These are phyloP conservation scores for Cladosporium phlei DNA, from an alignment of 2,329 filamentous ascomycete species.

Conservation along the genomic window DNA sequence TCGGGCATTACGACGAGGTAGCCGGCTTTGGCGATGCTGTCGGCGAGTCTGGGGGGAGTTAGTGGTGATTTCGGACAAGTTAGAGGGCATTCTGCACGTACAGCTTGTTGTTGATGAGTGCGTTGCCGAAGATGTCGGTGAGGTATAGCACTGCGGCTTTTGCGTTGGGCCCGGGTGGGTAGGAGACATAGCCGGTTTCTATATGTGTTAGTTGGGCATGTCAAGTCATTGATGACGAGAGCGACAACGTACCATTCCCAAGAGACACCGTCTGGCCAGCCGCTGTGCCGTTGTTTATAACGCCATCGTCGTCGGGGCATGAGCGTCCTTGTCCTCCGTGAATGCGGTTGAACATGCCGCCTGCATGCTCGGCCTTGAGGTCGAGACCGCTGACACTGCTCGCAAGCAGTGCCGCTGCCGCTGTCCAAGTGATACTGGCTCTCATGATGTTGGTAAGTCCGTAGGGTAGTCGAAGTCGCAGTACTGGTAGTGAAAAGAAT, in stretches of 20 bases:
- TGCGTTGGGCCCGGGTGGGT: conserved; percentile 15
- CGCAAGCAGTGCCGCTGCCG: conserved; percentile 14
- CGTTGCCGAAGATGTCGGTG: conserved; percentile 33
- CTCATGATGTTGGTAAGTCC: conserved; percentile 3
- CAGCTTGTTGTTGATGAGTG: conserved; percentile 31
- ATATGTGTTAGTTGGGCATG: not conserved
- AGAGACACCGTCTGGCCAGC: conserved; percentile 16
- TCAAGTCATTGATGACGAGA: not conserved
- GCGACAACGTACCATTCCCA: conserved; percentile 14
- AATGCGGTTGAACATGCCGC: conserved; percentile 16
- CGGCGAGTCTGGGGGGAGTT: conserved; percentile 26
- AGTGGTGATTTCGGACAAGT: no score
- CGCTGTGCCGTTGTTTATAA: conserved; percentile 18
- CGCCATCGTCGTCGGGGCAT: conserved; percentile 17
- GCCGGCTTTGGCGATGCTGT: conserved; percentile 29
- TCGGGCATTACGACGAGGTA: conserved; percentile 33
- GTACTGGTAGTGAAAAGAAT: not conserved
- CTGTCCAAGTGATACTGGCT: not conserved
- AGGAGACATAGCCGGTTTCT: conserved; percentile 22
- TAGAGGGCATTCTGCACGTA: no score
- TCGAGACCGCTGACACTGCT: conserved; percentile 15
- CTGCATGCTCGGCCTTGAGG: conserved; percentile 20
- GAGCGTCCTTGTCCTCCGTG: conserved; percentile 11
- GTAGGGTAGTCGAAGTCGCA: no score
- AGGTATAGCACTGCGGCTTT: conserved; percentile 30